Evolutionary conservation across 768 basidiomycete genomes (phyloP), one percentile per base, ranked within the genome.

Genomic region (Suillus weaverae): DNA sequence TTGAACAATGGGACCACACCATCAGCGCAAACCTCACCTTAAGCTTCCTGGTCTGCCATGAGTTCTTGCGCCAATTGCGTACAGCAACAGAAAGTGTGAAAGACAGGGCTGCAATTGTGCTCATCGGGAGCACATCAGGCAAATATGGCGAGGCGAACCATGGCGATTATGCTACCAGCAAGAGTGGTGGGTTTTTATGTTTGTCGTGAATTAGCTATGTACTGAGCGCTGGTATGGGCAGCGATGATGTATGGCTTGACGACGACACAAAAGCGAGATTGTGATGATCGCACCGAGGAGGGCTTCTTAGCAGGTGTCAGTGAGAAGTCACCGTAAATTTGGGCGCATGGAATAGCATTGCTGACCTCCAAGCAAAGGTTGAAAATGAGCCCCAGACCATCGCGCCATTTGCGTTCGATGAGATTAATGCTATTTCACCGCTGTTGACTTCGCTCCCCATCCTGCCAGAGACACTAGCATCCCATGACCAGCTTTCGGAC

Each of bases 171-270:
- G 83, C 89, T 33, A 83, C 82, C 26, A 80, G 85, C 11, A 90
- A 90, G 78, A 90, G 89, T 69, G 88, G 89, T 89, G 69, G 51
- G 82, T 70, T n/a, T n/a, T 32, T 48, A 16, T 18, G 51, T 55
- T 14, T 44, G 32, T 22, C 3, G 64, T 6, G 4, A 55, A 4
- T 11, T 18, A n/a, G 6, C 38, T 26, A 41, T 44, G 6, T 64
- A 16, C 4, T 41, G 20, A 14, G 20, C 11, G 46, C 44, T n/a
- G 36, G 6, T 0, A 33, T 32, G 44, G 35, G 16, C 26, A 89
- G 89, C 85, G 8, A 81, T 90, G 79, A 90, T 90, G 89, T 88
- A 89, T 66, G 91, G 90, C 1, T 71, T 92, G 43, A 85, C 84
- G 4, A 76, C 87, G 69, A 80, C 86, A 6, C 67, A 92, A 92